A percentile compares a stretch with the other conserved stretches of the same genome.
These are phyloP conservation scores for Tritrichomonas musculus DNA, from an alignment of 208 protist genomes.

Conservation along the genomic window DNA sequence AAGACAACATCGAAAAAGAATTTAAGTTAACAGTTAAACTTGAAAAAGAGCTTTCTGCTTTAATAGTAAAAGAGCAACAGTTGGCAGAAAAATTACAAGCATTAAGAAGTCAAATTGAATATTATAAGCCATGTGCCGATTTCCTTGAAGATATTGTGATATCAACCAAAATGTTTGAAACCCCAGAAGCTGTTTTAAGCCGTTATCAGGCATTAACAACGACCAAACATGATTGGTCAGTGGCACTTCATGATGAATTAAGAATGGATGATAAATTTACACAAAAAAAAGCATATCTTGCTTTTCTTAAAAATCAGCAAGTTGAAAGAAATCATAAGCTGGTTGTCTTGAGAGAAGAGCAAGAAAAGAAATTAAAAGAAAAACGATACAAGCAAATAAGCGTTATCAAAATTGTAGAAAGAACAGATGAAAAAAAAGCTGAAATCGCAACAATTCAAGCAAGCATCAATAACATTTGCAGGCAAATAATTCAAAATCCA, in stretches of 20 bases:
- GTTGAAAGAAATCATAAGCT: background rate
- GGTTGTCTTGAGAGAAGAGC: background rate
- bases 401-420: background rate
- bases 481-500: background rate
- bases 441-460: background rate
- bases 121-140: background rate
- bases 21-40: background rate
- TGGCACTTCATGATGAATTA: background rate
- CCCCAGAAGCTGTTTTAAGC: background rate
- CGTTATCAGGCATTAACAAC: background rate
- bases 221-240: background rate
- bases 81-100: background rate
- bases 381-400: background rate
- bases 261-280: background rate
- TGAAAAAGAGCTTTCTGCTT: background rate
- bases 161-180: background rate
- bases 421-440: background rate
- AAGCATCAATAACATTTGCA: background rate
- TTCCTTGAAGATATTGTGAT: background rate
- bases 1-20: background rate
- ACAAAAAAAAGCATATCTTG: background rate
- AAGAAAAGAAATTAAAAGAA: background rate
- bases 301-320: background rate
- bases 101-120: background rate
- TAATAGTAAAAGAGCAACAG: background rate